phyloP scores from a whole-genome alignment of 208 protist species.

The Leishmania major region DNA sequence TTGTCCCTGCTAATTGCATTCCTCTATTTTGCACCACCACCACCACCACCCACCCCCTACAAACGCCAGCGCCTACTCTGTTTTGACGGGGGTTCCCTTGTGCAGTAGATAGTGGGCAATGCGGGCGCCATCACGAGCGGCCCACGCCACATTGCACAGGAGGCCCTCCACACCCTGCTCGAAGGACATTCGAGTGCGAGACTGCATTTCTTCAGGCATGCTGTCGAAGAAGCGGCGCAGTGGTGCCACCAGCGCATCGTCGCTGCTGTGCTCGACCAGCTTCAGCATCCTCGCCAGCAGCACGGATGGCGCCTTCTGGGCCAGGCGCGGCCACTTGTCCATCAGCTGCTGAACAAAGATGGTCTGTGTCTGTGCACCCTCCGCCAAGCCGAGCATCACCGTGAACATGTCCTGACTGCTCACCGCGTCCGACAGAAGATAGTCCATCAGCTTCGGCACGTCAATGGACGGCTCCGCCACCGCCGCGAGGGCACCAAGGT shows the following conservation, averaged over 20 bases:
- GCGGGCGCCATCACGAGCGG: constrained; percentile 22
- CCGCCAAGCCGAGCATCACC: constrained; percentile 50
- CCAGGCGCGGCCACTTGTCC: constrained; percentile 41
- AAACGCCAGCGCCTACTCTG: neutral
- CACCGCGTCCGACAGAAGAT: constrained; percentile 67
- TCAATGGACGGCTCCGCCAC: constrained; percentile 30
- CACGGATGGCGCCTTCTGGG: constrained; percentile 50
- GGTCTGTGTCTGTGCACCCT: constrained; percentile 22
- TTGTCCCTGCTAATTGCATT: neutral
- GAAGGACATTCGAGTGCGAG: constrained; percentile 22
- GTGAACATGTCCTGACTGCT: constrained; percentile 62
- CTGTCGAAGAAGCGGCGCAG: constrained; percentile 46
- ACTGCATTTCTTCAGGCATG: constrained; percentile 23
- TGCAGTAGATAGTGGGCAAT: constrained; percentile 23
- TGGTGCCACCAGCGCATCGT: constrained; percentile 32
- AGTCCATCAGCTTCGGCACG: constrained; percentile 61
- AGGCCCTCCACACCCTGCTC: constrained; percentile 48
- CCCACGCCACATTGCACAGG: constrained; percentile 50
- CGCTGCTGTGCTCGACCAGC: constrained; percentile 44
- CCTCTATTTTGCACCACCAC: neutral
- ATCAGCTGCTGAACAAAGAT: constrained; percentile 50
- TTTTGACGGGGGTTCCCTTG: neutral
- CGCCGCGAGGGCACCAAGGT: constrained; percentile 52
- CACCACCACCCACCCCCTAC: neutral
- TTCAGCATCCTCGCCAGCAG: constrained; percentile 57